Percentiles rank a stretch among this genome's conserved stretches.
These are phyloP conservation scores for Eucalyptus sp. DNA, from an alignment of 345 rosid genomes.

Conservation along the genomic window DNA sequence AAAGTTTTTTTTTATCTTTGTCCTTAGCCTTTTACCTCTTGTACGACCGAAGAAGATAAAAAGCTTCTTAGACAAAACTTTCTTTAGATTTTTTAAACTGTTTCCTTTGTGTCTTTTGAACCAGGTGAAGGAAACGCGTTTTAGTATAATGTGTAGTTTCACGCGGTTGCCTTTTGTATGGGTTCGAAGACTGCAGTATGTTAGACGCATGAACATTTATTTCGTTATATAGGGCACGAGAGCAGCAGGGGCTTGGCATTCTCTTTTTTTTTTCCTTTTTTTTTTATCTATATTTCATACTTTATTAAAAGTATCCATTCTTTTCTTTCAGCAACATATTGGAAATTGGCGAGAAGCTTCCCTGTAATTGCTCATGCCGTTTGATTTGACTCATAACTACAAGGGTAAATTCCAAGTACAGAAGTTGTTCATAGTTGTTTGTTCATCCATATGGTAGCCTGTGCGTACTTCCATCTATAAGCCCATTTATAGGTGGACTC, in stretches of 20 bases:
- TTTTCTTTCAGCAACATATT: no score
- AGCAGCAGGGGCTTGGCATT: background rate
- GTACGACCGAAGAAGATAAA: no score
- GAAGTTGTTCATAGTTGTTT: background rate
- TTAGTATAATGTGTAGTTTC: no score
- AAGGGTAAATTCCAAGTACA: background rate
- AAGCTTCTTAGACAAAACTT: no score
- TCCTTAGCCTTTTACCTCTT: no score
- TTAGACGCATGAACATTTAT: background rate
- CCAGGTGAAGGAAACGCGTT: no score
- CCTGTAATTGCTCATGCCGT: background rate
- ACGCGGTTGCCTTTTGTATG: background rate
- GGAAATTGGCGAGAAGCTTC: background rate
- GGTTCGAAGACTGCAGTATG: background rate
- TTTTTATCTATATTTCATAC: no score
- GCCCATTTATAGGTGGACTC: background rate
- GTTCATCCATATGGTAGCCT: background rate
- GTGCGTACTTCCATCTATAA: background rate
- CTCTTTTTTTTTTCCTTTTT: fast-evolving
- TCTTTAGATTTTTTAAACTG: no score
- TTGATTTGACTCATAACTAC: background rate
- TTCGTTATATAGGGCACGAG: background rate
- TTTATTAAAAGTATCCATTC: no score
- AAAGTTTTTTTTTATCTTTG: no score
- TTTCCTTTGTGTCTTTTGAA: no score